Conservation (phyloP, 495 filamentous ascomycete species). For the Evernia prunastri region DNA sequence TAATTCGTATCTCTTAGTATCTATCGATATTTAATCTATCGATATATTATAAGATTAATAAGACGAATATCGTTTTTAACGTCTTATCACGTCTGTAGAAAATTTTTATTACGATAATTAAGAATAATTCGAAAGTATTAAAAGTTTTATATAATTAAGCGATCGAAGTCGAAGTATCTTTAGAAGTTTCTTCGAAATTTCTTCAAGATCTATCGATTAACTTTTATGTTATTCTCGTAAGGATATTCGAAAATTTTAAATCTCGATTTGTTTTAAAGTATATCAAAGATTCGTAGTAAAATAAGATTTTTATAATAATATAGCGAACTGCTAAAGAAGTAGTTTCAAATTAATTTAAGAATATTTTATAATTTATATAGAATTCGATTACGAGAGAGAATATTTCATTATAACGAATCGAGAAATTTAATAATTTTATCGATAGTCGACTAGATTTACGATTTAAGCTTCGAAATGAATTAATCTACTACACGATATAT, state of each 20-base stretch:
- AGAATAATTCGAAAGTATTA: background rate
- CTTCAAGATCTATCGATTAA: background rate
- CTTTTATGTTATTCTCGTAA: conserved; percentile 4
- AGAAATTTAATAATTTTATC: background rate
- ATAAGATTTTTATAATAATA: background rate
- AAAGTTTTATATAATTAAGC: background rate
- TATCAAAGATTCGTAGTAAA: background rate
- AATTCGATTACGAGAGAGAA: background rate
- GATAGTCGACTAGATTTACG: background rate
- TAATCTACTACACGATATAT: background rate
- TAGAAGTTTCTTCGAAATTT: too few relatives aligned
- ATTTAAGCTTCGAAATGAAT: background rate
- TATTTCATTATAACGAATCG: background rate
- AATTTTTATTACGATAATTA: background rate
- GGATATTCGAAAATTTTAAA: background rate
- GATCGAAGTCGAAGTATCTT: too few relatives aligned
- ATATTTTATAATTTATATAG: background rate
- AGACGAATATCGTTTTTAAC: conserved; percentile 7
- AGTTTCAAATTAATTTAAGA: background rate
- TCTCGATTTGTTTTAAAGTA: background rate
- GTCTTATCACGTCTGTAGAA: background rate
- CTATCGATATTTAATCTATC: conserved; percentile 11
- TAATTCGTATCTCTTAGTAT: conserved; percentile 5
- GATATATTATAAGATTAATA: conserved; percentile 11
- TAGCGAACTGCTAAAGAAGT: background rate